Conservation (phyloP, 2,329 filamentous ascomycete genomes). For the Botrytis galanthina region DNA sequence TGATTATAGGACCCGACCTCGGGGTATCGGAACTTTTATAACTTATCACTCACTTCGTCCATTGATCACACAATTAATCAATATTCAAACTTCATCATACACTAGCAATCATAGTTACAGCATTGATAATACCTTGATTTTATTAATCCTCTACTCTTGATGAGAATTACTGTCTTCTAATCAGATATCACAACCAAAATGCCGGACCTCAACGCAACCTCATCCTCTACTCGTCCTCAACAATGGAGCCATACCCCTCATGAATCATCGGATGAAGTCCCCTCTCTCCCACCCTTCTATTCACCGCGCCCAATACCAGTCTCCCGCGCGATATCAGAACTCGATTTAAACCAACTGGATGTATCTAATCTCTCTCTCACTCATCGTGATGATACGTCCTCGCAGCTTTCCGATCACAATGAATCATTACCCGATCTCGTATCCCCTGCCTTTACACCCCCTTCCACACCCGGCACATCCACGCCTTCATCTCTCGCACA, state of each 20-base stretch:
- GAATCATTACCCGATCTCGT: slow-evolving; percentile 53
- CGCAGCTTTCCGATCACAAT: slow-evolving; percentile 8
- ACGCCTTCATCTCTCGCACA: slow-evolving; percentile 47
- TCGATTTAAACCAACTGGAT: slow-evolving; percentile 34
- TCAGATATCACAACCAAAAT: slow-evolving; percentile 15
- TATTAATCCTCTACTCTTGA: background rate
- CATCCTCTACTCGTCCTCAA: slow-evolving; percentile 15
- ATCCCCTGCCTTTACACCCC: slow-evolving; percentile 81
- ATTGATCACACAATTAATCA: background rate
- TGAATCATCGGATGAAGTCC: slow-evolving; percentile 30
- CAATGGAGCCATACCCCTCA: slow-evolving; percentile 24
- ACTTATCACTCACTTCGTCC: background rate
- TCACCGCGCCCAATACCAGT: slow-evolving; percentile 39
- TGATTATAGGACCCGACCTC: slow-evolving; percentile 8
- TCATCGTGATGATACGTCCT: slow-evolving; percentile 18
- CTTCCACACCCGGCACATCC: slow-evolving; percentile 58
- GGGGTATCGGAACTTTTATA: background rate
- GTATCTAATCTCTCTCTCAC: slow-evolving; percentile 22
- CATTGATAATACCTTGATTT: background rate
- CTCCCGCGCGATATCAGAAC: slow-evolving; percentile 38
- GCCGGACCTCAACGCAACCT: slow-evolving; percentile 24
- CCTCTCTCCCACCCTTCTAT: slow-evolving; percentile 39
- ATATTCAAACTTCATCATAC: background rate
- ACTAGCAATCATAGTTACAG: background rate
- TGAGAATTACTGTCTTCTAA: background rate